Conservation (phyloP, 306 rosid species). For the Phaseolus lunatus region DNA sequence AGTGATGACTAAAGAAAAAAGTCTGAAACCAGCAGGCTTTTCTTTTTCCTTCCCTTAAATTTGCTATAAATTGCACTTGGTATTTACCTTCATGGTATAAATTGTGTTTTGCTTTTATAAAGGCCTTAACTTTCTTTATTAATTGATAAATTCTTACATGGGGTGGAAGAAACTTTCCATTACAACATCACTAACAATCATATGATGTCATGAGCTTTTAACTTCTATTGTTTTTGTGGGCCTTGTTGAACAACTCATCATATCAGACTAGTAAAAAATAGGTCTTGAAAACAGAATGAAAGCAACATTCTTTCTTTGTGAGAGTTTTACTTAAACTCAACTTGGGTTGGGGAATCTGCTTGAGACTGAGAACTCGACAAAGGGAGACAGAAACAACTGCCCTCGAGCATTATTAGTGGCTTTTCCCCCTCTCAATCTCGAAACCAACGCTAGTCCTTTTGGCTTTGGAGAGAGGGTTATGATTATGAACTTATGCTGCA, state of each 20-base stretch:
- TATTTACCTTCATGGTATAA: constrained; percentile 2
- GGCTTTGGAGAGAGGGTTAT: constrained; percentile 10
- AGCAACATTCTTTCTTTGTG: constrained; percentile 20
- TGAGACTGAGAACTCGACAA: constrained; percentile 29
- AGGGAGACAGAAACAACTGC: constrained; percentile 26
- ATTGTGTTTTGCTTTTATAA: background rate
- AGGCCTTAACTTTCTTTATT: background rate
- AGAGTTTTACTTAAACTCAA: constrained; percentile 30
- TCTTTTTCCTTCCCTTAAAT: constrained; percentile 41
- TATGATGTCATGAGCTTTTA: background rate
- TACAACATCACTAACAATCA: constrained; percentile 7
- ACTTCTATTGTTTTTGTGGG: constrained; percentile 25
- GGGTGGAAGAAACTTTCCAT: constrained; percentile 2
- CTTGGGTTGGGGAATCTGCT: constrained; percentile 41
- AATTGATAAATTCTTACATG: background rate
- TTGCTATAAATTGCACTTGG: constrained; percentile 35
- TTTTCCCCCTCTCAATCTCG: constrained; percentile 35
- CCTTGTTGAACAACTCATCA: constrained; percentile 13
- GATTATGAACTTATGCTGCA: constrained; percentile 13
- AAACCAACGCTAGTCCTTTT: constrained; percentile 35
- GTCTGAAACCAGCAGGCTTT: constrained; percentile 48
- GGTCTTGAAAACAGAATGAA: constrained; percentile 4
- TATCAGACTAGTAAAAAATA: constrained; percentile 6
- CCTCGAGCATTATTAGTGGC: constrained; percentile 42
- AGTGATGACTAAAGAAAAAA: constrained; percentile 39